Evolutionary conservation across 176 grass and related monocot genomes (phyloP), one percentile per base, ranked within the genome.

Genomic region (Oryza brachyantha): DNA sequence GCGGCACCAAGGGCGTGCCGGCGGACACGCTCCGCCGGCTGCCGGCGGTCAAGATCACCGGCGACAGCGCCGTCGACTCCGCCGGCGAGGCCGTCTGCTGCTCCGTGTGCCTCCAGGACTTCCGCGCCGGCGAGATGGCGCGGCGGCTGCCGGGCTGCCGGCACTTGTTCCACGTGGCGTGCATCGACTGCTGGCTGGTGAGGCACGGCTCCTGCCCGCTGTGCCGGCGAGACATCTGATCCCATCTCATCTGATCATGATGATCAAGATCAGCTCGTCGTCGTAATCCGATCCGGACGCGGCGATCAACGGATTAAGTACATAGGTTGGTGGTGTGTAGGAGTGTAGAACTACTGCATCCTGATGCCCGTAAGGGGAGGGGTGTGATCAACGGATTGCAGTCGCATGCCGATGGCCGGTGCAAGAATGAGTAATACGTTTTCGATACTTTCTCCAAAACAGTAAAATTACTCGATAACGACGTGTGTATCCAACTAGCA

Each of bases 41-140:
- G 10, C 89, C 94, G 8, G 88, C 58, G 84, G 75, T 83, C 78
- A 64, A 68, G 78, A 81, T 91, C 48, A 68, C 72, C 32, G 83
- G 16, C 29, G 85, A 86, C 57, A 13, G 14, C 65, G 86, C 66
- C 36, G 77, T 89, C 1, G 87, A 94, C 84, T 73, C 72, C 12
- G 36, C 86, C 13, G 94, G 87, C 28, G 87, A 94, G 26, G 88
- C 67, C 61, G 41, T 91, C 11, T 88, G 89, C 88, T 97, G 91
- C 82, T 92, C 94, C 4, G 94, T 97, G 60, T 97, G 94, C 79
- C 85, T 97, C 69, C 94, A 91, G 85, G 94, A 97, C 21, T 88
- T 94, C 29, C 54, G 75, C 16, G 79, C 79, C 17, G 91, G 91
- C 73, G 94, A 97, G 55, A 7, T 35, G 3, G 94, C 75, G 5